A percentile compares a stretch with the other conserved stretches of the same genome.
Conservation (phyloP, 192 early-diverging fungal genomes). For the Coemansia erecta region DNA sequence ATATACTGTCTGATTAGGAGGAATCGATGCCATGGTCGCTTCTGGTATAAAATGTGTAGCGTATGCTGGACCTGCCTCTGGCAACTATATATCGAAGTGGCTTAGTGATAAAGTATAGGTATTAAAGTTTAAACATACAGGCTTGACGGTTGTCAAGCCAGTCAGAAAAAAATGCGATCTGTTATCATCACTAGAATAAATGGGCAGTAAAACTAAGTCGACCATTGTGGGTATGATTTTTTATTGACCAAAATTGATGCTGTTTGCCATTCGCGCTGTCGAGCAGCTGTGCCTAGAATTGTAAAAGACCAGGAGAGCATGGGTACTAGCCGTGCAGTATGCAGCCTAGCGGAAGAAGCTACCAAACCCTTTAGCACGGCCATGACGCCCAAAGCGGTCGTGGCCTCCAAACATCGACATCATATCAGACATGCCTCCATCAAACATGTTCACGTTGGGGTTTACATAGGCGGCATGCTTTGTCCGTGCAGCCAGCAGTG, state of each 20-base stretch:
- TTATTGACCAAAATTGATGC: too few species aligned
- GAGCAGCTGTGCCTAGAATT: too few species aligned
- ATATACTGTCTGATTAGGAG: constrained; percentile 73
- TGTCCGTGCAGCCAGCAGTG: constrained; percentile 25
- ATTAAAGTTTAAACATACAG: too few species aligned
- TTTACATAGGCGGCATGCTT: constrained; percentile 32
- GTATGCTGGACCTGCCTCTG: background rate
- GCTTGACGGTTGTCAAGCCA: too few species aligned
- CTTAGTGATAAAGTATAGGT: too few species aligned
- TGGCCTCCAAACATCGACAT: constrained; percentile 23
- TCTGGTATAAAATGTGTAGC: background rate
- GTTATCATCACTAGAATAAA: too few species aligned
- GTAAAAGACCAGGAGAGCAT: too few species aligned
- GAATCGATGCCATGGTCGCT: constrained; percentile 44
- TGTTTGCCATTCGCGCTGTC: too few species aligned
- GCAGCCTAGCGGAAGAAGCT: constrained; percentile 16
- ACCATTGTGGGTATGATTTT: too few species aligned
- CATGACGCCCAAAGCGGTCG: constrained; percentile 12
- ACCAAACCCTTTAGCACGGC: constrained; percentile 22
- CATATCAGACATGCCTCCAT: constrained; percentile 42
- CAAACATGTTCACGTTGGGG: constrained; percentile 3
- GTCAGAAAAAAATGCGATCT: too few species aligned
- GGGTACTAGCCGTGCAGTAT: too few species aligned
- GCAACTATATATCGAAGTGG: background rate
- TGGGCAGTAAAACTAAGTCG: too few species aligned